phyloP scores from a whole-genome alignment of 2,329 filamentous ascomycete genomes.

The Aspergillus sp. region DNA sequence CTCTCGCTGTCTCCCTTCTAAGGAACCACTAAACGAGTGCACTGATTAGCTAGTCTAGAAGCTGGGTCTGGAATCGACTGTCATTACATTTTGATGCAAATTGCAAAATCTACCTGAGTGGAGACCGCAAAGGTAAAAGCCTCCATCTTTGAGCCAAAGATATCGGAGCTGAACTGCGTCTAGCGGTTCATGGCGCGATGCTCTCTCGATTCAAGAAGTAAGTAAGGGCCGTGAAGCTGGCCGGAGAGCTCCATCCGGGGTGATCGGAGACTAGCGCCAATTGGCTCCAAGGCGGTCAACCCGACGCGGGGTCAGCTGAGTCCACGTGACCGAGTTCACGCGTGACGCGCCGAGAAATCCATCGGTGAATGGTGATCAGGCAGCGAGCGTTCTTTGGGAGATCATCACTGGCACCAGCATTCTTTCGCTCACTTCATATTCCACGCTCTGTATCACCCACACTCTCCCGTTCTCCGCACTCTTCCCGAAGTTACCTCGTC shows the following conservation, averaged over 20 bases:
- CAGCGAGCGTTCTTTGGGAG: not conserved
- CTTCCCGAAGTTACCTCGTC: conserved; percentile 1
- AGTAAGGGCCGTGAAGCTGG: not conserved
- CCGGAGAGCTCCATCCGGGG: conserved; percentile 8
- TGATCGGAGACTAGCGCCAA: conserved; percentile 6
- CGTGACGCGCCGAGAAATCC: conserved; percentile 4
- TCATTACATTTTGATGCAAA: conserved; percentile 63
- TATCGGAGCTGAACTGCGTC: not conserved
- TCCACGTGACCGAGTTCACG: conserved; percentile 13
- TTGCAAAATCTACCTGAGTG: conserved; percentile 73
- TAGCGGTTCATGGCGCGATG: conserved; percentile 12
- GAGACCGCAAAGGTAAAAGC: conserved; percentile 94
- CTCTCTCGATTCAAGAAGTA: not conserved
- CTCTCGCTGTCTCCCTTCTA: conserved; percentile 76
- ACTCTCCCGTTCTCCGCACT: not conserved
- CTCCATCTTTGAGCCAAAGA: conserved; percentile 65
- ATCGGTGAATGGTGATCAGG: not conserved
- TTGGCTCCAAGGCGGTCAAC: conserved; percentile 10
- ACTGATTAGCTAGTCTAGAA: not conserved
- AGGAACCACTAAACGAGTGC: conserved; percentile 57
- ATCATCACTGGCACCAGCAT: not conserved
- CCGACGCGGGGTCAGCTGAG: conserved; percentile 12
- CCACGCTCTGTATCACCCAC: not conserved
- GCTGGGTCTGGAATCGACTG: not conserved
- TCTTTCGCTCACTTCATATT: not conserved